phyloP scores from a whole-genome alignment of 2,329 filamentous ascomycete genomes.

The Alternaria solani region DNA sequence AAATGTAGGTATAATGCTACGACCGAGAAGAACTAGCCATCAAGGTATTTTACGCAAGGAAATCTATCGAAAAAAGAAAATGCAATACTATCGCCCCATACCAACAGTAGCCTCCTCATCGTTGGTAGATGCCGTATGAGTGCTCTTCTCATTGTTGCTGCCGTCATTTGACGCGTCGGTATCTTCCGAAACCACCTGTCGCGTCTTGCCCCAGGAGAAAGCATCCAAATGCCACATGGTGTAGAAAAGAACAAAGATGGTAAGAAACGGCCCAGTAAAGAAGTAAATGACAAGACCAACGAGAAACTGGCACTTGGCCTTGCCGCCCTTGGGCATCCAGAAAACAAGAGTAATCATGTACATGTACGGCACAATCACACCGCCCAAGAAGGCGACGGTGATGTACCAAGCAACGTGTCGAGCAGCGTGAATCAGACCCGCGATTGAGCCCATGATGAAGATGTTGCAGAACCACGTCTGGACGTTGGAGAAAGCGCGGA shows the following conservation, averaged over 20 bases:
- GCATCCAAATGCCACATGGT: constrained; percentile 56
- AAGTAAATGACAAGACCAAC: constrained; percentile 38
- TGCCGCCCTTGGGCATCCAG: constrained; percentile 35
- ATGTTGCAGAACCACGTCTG: constrained; percentile 50
- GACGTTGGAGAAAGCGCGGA: constrained; percentile 58
- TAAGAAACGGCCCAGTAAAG: constrained; percentile 52
- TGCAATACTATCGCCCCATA: no score
- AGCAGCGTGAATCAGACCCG: constrained; percentile 33
- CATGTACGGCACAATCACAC: constrained; percentile 41
- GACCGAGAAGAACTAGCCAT: no score
- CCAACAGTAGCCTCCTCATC: no score
- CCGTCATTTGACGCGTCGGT: not conserved
- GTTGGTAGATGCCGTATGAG: no score
- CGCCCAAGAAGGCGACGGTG: constrained; percentile 30
- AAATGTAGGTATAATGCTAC: no score
- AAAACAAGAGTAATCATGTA: constrained; percentile 39
- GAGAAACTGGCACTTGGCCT: constrained; percentile 39
- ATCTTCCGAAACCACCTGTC: constrained; percentile 21
- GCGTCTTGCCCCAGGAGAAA: constrained; percentile 59
- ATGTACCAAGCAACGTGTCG: constrained; percentile 17
- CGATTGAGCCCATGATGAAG: constrained; percentile 32
- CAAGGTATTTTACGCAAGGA: no score
- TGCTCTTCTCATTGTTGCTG: no score
- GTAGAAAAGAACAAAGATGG: constrained; percentile 55
- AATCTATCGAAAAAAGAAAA: no score